Conservation (phyloP, 2,329 filamentous ascomycete genomes). For the Cercospora janseana region DNA sequence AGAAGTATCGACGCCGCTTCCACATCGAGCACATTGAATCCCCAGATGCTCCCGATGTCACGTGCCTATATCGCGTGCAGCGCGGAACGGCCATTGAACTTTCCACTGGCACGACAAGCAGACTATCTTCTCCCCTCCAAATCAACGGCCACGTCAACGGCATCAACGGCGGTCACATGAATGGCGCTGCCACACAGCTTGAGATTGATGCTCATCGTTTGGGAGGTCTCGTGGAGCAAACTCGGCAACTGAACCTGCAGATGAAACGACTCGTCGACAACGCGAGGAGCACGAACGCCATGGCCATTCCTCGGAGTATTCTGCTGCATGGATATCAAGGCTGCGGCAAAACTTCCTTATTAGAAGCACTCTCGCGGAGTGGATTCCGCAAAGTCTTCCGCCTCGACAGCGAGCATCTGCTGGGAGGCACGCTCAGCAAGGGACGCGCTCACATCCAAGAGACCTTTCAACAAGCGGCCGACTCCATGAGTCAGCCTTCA, state of each 20-base stretch:
- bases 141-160: background rate
- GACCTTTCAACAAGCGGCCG: slow-evolving; percentile 66
- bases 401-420: slow-evolving; percentile 50
- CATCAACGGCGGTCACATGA: background rate
- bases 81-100: background rate
- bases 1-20: slow-evolving; percentile 61
- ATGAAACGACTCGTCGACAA: slow-evolving; percentile 44
- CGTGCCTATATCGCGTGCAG: background rate
- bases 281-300: slow-evolving; percentile 7
- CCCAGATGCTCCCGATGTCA: slow-evolving; percentile 19
- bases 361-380: slow-evolving; percentile 62
- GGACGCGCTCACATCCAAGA: slow-evolving; percentile 57
- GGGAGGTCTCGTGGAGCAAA: slow-evolving; percentile 65
- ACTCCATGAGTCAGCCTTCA: slow-evolving; percentile 63
- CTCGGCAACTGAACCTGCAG: slow-evolving; percentile 65
- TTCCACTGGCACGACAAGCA: background rate
- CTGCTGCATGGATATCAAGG: slow-evolving; percentile 79
- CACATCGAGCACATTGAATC: slow-evolving; percentile 56
- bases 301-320: slow-evolving; percentile 50
- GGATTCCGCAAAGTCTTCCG: slow-evolving; percentile 69
- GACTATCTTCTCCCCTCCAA: background rate
- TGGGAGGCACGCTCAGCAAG: slow-evolving; percentile 43
- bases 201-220: slow-evolving; percentile 50
- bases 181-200: background rate
- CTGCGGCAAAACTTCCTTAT: slow-evolving; percentile 77